Base-by-base conservation (phyloP, 768 basidiomycete genomes). In the Serendipita sp. region DNA sequence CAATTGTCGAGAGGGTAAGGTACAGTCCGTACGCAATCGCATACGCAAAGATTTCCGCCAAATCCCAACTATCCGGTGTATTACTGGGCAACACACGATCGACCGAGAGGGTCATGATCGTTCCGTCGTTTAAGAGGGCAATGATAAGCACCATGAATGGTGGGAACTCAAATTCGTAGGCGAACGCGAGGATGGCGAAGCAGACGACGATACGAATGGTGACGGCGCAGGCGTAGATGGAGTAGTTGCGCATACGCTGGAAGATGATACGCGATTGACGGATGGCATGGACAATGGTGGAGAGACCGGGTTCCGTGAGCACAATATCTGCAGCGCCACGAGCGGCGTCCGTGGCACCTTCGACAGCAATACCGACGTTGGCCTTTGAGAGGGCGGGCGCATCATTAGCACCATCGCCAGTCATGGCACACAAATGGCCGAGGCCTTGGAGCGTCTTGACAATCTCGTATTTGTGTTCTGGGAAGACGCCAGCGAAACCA, bases 61-160 rank as follows among this genome's bases (percentile, higher is more conserved):
- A 74, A 72, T 98, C 92, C 95, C 95, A 98, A 68, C 85, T 84
- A 73, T 98, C 94, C 2, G 95, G 95, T 14, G 87, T 86, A 75
- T 78, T 84, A 41, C 90, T 93, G 22, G 95, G 95, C 68, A 98
- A 75, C 62, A 97, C 95, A 71, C 95, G 90, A 74, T 98, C 95
- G 44, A 95, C 86, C 3, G 88, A 90, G 63, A 97, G 80, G 4
- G 95, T 98, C 93, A 98, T 96, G 81, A 98, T 97, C 66, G 95
- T 97, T 72, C 95, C 95, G 72, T 98, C 95, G 74, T 98, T 98
- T 68, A 96, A 78, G 41, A 97, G 81, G 64, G 95, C 95, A 67
- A 98, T 93, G 74, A 97, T 90, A 73, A 98, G 87, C 68, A 98
- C 84, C 95, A 97, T 98, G 83, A 98, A 98, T 13, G 95, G 92